These are phyloP conservation scores for Halophytophthora batemanensis DNA, from an alignment of 352 stramenopile genomes.

Conservation along the genomic window DNA sequence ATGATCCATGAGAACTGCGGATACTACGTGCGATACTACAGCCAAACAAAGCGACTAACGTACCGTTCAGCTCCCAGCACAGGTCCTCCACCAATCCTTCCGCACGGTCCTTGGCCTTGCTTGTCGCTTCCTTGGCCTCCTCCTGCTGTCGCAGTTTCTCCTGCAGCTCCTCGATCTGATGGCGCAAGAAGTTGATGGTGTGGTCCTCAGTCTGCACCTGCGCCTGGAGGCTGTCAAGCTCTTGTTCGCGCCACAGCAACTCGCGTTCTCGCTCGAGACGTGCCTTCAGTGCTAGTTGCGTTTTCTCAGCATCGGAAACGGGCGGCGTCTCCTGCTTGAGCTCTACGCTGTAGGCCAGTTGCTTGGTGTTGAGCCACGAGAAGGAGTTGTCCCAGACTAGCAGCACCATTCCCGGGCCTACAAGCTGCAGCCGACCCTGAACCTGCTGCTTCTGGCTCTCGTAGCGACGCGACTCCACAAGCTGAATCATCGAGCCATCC, in stretches of 20 bases:
- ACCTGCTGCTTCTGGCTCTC: conserved; percentile 61
- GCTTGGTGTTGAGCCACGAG: conserved; percentile 79
- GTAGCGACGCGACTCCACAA: conserved; percentile 55
- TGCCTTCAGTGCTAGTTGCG: conserved; percentile 41
- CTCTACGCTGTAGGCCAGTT: conserved; percentile 71
- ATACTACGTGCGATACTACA: background rate
- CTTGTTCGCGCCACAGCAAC: conserved; percentile 30
- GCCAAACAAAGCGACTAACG: background rate
- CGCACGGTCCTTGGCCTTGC: conserved; percentile 35
- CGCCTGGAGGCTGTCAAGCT: conserved; percentile 39
- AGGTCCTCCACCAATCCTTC: conserved; percentile 56
- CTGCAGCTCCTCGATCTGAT: conserved; percentile 62
- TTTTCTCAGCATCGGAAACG: conserved; percentile 36
- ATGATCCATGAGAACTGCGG: background rate
- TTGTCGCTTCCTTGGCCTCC: conserved; percentile 26
- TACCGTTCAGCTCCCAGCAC: conserved; percentile 68
- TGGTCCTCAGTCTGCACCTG: conserved; percentile 41
- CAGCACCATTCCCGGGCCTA: conserved; percentile 55
- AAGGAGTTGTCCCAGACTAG: conserved; percentile 82
- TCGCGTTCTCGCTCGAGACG: conserved; percentile 43
- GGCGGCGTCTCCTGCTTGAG: conserved; percentile 55
- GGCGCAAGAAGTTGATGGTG: conserved; percentile 42
- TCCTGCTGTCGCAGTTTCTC: conserved; percentile 34
- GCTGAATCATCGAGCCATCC: conserved; percentile 49
- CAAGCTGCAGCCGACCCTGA: conserved; percentile 36